Evolutionary conservation across 208 protist genomes (phyloP).

Genomic region (Acanthamoeba castellanii): DNA sequence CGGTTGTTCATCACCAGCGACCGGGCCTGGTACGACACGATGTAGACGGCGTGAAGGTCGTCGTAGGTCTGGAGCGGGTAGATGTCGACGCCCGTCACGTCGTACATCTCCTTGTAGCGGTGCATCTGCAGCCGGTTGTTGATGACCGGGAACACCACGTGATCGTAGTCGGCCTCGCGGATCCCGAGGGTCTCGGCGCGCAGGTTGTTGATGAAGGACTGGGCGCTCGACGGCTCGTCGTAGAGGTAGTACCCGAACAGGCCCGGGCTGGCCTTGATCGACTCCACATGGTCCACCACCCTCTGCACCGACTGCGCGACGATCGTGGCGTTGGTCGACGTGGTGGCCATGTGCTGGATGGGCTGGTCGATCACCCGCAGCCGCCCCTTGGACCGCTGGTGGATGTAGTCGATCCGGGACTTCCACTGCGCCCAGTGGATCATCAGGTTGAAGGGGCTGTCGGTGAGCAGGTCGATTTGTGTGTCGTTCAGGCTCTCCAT

Average conservation of each 20-base stretch:
- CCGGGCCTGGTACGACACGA: background rate
- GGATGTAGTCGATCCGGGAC: conserved; percentile 1
- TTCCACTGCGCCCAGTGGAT: conserved; percentile 10
- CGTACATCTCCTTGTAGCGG: conserved; percentile 39
- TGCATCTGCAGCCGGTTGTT: conserved; percentile 14
- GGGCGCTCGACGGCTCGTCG: background rate
- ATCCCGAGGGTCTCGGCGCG: background rate
- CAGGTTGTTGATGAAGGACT: conserved; percentile 28
- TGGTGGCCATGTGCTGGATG: conserved; percentile 37
- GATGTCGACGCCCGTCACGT: conserved; percentile 3
- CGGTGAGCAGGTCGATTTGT: background rate
- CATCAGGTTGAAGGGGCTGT: conserved; percentile 25
- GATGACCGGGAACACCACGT: background rate
- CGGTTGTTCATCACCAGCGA: conserved; percentile 20
- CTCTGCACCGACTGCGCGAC: background rate
- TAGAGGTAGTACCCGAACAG: conserved; percentile 31
- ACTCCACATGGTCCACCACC: background rate
- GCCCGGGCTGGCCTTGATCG: background rate
- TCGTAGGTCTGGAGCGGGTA: conserved; percentile 23
- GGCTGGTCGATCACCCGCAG: background rate
- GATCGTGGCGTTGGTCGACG: background rate
- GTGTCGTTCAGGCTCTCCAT: background rate
- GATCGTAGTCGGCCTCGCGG: background rate
- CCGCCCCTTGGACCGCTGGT: background rate
- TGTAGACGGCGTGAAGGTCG: conserved; percentile 14